phyloP scores from a whole-genome alignment of 805 yeast species.

The Ogataea saltuana region DNA sequence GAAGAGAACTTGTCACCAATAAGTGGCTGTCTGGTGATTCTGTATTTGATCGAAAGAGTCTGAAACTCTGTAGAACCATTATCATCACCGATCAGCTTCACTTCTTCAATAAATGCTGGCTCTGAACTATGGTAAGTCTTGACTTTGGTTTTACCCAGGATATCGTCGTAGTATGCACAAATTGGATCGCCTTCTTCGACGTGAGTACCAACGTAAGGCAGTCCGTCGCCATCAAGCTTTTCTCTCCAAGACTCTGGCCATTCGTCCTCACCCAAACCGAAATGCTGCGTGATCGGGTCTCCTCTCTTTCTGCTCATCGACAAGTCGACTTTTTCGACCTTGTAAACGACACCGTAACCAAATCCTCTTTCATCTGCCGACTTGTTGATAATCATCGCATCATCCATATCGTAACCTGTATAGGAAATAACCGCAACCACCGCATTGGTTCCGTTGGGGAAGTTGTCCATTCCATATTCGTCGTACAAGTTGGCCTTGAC shows the following conservation, averaged over 20 bases:
- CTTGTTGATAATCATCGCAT: constrained; percentile 97
- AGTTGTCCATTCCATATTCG: constrained; percentile 96
- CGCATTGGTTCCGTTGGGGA: constrained; percentile 98
- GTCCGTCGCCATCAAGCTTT: constrained; percentile 86
- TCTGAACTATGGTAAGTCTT: constrained; percentile 93
- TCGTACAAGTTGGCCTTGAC: constrained; percentile 92
- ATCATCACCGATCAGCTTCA: constrained; percentile 87
- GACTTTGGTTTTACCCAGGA: constrained; percentile 84
- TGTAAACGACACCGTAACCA: constrained; percentile 95
- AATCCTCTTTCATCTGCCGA: constrained; percentile 98
- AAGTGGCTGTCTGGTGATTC: constrained; percentile 87
- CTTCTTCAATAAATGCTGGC: constrained; percentile 94
- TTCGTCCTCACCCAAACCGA: constrained; percentile 90
- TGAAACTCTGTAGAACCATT: constrained; percentile 77
- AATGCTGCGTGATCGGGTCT: constrained; percentile 91
- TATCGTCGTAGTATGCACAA: constrained; percentile 89
- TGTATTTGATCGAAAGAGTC: constrained; percentile 79
- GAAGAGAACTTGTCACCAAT: constrained; percentile 98
- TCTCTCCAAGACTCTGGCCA: constrained; percentile 93
- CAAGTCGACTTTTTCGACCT: constrained; percentile 89
- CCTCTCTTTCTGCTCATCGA: constrained; percentile 78
- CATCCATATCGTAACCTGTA: constrained; percentile 99
- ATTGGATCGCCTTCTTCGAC: constrained; percentile 97
- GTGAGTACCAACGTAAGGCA: constrained; percentile 84
- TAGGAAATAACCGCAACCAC: constrained; percentile 98